These are phyloP conservation scores for Bruguiera gymnorhiza DNA, from an alignment of 345 rosid genomes.

Conservation along the genomic window DNA sequence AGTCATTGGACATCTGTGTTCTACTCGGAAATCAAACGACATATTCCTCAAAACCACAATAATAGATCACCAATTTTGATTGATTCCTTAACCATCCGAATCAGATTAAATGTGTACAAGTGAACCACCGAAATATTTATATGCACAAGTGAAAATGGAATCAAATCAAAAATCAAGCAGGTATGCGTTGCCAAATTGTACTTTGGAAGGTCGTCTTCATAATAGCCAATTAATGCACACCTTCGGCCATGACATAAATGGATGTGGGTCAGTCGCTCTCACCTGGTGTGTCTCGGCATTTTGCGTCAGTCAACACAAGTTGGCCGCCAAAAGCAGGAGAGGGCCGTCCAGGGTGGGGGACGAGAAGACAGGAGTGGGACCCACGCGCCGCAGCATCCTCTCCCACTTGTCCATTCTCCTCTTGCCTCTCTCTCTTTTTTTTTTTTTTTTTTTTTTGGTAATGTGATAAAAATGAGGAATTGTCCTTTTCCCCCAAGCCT, in stretches of 20 bases:
- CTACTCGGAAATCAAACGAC: not conserved
- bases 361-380: slow-evolving; percentile 33
- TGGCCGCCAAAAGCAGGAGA: slow-evolving; percentile 12
- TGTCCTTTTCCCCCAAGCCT: not conserved
- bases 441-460: not conserved
- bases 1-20: not conserved
- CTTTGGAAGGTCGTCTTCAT: no score
- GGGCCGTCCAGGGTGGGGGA: slow-evolving; percentile 33
- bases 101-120: no score
- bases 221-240: no score
- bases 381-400: slow-evolving; percentile 47
- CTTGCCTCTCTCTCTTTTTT: slow-evolving; percentile 1
- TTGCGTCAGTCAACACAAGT: slow-evolving; percentile 22
- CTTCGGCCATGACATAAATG: no score
- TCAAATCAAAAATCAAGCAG: no score
- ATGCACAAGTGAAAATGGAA: no score
- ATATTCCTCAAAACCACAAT: not conserved
- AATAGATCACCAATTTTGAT: no score
- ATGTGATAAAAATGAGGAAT: not conserved
- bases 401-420: slow-evolving; percentile 26
- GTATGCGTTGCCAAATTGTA: no score
- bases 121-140: no score
- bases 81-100: no score
- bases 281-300: no score
- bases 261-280: no score